Evolutionary conservation across 202 grass and related monocot genomes (phyloP), one percentile per base, ranked within the genome.

Genomic region (Saccharum hybrid): DNA sequence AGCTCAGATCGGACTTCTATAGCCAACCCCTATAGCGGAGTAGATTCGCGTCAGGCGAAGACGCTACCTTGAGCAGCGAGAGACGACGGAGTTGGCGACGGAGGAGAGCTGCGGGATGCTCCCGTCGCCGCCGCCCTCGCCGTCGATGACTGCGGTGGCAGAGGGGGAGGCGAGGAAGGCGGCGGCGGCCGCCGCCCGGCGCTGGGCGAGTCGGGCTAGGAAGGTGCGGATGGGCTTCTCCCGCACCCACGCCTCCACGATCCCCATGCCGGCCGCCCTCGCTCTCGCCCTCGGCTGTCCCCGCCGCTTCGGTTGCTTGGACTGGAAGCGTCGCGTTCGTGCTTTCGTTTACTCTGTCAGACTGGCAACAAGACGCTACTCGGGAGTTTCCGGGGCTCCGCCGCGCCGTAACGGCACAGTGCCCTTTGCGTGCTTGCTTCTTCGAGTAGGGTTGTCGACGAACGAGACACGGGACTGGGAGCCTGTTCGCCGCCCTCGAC

Each of bases 11-110:
- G n/a, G n/a, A n/a, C n/a, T n/a, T n/a, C n/a, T n/a, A n/a, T n/a
- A n/a, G n/a, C n/a, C n/a, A n/a, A n/a, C n/a, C n/a, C n/a, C n/a
- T n/a, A n/a, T n/a, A n/a, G n/a, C n/a, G n/a, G n/a, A n/a, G n/a
- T n/a, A n/a, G n/a, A 40, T 66, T 76, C 48, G 77, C 16, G 43
- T 68, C 43, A 75, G 23, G 41, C 36, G 40, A 60, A 71, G 59
- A 21, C 23, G 42, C 67, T 72, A 97, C 94, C 86, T 84, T 8
- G 91, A 78, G 81, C 94, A 94, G 77, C 94, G 94, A 61, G 80
- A 87, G 43, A 97, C 81, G 66, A 94, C 91, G 66, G 91, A 94
- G 81, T 92, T 94, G 10, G 94, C 94, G 49, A 89, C 57, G 67
- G 88, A 13, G 38, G 94, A 97, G 30, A 97, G 83, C 66, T 87